Percentiles rank a stretch among this genome's conserved stretches.
These are phyloP conservation scores for Calycina herbarum DNA, from an alignment of 2,329 filamentous ascomycete species.

Conservation along the genomic window DNA sequence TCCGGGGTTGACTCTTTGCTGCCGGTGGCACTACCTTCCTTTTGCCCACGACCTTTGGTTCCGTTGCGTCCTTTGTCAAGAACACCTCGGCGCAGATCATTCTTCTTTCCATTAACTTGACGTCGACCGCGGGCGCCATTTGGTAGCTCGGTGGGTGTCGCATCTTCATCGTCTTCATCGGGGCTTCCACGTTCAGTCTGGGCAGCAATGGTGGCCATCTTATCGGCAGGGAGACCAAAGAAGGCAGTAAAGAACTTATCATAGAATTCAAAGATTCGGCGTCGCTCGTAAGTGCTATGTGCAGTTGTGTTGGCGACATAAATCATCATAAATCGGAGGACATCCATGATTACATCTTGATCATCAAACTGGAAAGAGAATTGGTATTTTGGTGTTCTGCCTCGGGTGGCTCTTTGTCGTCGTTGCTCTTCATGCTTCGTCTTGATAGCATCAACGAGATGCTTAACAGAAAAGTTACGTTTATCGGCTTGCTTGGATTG, in stretches of 20 bases:
- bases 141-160: slow-evolving; percentile 66
- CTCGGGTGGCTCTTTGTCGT: slow-evolving; percentile 64
- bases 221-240: slow-evolving; percentile 72
- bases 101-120: slow-evolving; percentile 65
- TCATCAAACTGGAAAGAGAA: slow-evolving; percentile 75
- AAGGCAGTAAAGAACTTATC: slow-evolving; percentile 74
- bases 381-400: slow-evolving; percentile 66
- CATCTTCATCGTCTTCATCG: slow-evolving; percentile 70
- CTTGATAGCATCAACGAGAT: slow-evolving; percentile 86
- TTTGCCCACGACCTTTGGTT: slow-evolving; percentile 68
- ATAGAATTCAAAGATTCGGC: slow-evolving; percentile 73
- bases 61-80: slow-evolving; percentile 76
- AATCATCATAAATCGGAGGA: slow-evolving; percentile 62
- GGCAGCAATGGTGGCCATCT: slow-evolving; percentile 64
- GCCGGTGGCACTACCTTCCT: slow-evolving; percentile 76
- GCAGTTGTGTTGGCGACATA: slow-evolving; percentile 69
- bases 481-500: slow-evolving; percentile 88
- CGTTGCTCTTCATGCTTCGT: slow-evolving; percentile 90
- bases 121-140: slow-evolving; percentile 69
- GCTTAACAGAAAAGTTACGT: slow-evolving; percentile 85
- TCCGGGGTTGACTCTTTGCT: slow-evolving; percentile 92
- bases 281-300: slow-evolving; percentile 70
- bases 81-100: slow-evolving; percentile 80
- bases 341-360: slow-evolving; percentile 63
- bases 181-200: slow-evolving; percentile 70